These are phyloP conservation scores for Tagetes patula DNA, from an alignment of 129 eudicot genomes.

Conservation along the genomic window DNA sequence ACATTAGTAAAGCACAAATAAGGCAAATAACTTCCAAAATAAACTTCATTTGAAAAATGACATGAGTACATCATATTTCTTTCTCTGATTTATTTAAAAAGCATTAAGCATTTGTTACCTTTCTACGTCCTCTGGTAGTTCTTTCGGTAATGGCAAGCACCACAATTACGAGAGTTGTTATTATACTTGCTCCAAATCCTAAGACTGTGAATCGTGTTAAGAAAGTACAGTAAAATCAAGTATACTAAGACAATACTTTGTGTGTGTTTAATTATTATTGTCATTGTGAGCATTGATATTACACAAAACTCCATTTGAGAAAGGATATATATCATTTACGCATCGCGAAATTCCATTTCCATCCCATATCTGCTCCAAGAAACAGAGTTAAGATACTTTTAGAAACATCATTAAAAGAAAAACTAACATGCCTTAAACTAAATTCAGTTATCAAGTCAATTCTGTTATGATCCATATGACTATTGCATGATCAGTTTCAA, in stretches of 20 bases:
- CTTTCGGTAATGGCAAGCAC: conserved; percentile 39
- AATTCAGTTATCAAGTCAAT: neutral
- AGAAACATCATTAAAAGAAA: conserved; percentile 9
- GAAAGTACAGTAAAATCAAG: conserved; percentile 24
- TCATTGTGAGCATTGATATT: neutral
- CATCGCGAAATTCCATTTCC: conserved; percentile 63
- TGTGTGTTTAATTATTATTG: neutral
- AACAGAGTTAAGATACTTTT: conserved; percentile 13
- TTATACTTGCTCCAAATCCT: conserved; percentile 61
- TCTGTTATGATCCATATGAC: neutral
- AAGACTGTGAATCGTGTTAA: conserved; percentile 54
- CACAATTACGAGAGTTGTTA: conserved; percentile 44
- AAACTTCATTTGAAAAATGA: neutral
- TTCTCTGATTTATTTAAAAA: conserved; percentile 5
- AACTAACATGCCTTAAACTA: neutral
- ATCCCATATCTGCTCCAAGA: conserved; percentile 60
- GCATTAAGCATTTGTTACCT: conserved; percentile 34
- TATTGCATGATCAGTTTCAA: neutral
- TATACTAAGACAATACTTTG: neutral
- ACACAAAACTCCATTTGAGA: neutral
- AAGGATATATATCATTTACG: conserved; percentile 76
- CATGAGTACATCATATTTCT: conserved; percentile 9
- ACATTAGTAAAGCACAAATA: conserved; percentile 16
- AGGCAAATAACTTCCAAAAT: neutral
- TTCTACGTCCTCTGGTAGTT: conserved; percentile 38